These are phyloP conservation scores for Cymodocea nodosa DNA, from an alignment of 116 monocot genomes.

Conservation along the genomic window DNA sequence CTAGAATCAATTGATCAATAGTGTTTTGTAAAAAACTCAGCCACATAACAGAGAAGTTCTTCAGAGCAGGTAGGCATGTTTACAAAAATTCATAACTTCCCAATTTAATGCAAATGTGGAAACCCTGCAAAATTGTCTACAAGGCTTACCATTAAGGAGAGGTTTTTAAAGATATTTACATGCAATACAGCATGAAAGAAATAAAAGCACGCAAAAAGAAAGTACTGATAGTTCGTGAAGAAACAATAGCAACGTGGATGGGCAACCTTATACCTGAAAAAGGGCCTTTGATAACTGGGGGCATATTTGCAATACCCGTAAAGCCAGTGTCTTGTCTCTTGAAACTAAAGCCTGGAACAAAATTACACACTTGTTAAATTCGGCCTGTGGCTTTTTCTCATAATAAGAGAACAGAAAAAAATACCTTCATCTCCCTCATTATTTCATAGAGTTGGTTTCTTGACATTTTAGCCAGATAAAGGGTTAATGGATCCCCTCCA, in stretches of 20 bases:
- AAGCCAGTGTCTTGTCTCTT: slow-evolving; percentile 37
- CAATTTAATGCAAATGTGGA: too few relatives aligned
- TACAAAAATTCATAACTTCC: too few relatives aligned
- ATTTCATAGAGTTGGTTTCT: slow-evolving; percentile 54
- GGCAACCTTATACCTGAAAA: slow-evolving; percentile 49
- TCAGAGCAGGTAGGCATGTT: too few relatives aligned
- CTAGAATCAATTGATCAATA: too few relatives aligned
- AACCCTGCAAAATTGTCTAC: too few relatives aligned
- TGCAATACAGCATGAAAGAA: too few relatives aligned
- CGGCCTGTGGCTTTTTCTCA: neutral
- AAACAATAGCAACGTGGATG: too few relatives aligned
- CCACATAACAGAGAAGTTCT: too few relatives aligned
- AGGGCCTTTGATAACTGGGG: slow-evolving; percentile 62
- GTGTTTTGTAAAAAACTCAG: too few relatives aligned
- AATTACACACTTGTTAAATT: neutral
- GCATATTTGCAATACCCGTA: slow-evolving; percentile 38
- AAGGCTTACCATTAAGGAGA: too few relatives aligned
- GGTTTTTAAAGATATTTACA: too few relatives aligned
- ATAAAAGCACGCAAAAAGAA: neutral
- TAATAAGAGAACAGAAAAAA: neutral
- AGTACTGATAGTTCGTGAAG: too few relatives aligned
- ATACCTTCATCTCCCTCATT: slow-evolving; percentile 70
- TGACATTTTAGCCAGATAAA: slow-evolving; percentile 64
- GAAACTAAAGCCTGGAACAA: slow-evolving; percentile 41
- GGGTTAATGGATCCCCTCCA: slow-evolving; percentile 66